Evolutionary conservation across 768 basidiomycete genomes (phyloP).

Genomic region (Steccherinum ochraceum): DNA sequence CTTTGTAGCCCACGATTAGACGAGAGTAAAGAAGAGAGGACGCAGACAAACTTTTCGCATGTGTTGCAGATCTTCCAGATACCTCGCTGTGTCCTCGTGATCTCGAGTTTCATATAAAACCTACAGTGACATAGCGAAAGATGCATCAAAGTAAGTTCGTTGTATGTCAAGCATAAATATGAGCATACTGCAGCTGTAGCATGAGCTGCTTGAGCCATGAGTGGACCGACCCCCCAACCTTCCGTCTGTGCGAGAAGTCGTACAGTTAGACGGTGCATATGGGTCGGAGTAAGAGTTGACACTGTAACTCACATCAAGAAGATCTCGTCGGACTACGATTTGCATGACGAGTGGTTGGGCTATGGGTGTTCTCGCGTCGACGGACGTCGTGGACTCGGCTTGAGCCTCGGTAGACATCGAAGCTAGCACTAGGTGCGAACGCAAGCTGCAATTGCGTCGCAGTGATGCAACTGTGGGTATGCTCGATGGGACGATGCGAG

Average conservation of each 20-base stretch:
- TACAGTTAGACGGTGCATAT: not conserved
- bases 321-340: constrained; percentile 35
- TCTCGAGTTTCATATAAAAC: constrained; percentile 35
- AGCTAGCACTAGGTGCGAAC: too few species aligned
- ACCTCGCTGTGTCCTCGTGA: constrained; percentile 30
- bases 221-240: constrained; percentile 37
- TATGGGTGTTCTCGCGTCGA: not conserved
- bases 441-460: too few species aligned
- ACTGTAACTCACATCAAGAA: constrained; percentile 31
- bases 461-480: too few species aligned
- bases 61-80: constrained; percentile 30
- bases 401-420: not conserved
- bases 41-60: constrained; percentile 35
- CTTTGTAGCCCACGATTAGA: constrained; percentile 15
- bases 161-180: not conserved
- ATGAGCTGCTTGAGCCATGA: constrained; percentile 40
- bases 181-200: constrained; percentile 33
- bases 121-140: constrained; percentile 14
- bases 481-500: too few species aligned
- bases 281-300: not conserved
- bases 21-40: not conserved
- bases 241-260: constrained; percentile 23
- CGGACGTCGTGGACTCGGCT: constrained; percentile 2
- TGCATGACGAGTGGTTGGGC: constrained; percentile 30
- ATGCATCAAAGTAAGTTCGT: not conserved